Base-by-base conservation (phyloP, 139 green algal genomes). In the Chlorella vulgaris region DNA sequence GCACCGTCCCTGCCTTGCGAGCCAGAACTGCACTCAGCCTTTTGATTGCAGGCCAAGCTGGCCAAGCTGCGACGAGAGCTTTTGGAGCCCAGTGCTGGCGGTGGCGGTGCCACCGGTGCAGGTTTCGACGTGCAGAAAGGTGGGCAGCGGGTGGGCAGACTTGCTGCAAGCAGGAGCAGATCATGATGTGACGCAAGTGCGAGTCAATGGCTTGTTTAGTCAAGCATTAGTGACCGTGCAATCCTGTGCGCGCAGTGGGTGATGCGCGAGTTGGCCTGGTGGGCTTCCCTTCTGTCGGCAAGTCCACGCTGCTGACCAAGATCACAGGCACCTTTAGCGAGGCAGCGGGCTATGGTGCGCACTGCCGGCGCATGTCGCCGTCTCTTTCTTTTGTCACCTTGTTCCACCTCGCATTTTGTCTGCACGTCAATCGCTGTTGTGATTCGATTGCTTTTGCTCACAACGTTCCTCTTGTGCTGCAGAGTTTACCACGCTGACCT, bases 401-500 rank as follows among this genome's bases (percentile, higher is more conserved):
- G n/a, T n/a, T n/a, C n/a, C n/a, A n/a, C n/a, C n/a, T n/a, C n/a
- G n/a, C n/a, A n/a, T n/a, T n/a, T n/a, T n/a, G n/a, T n/a, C n/a
- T n/a, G n/a, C n/a, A n/a, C n/a, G n/a, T n/a, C n/a, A n/a, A n/a
- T n/a, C n/a, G n/a, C n/a, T n/a, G n/a, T n/a, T n/a, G n/a, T n/a
- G n/a, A n/a, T n/a, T n/a, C n/a, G n/a, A n/a, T n/a, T n/a, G n/a
- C n/a, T n/a, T n/a, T n/a, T n/a, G n/a, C n/a, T n/a, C n/a, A n/a
- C n/a, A n/a, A n/a, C n/a, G n/a, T 58, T 58, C 13, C 47, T 58
- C 15, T 58, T 58, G 47, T 58, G 47, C 33, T 55, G 53, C 73
- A 66, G 96, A 99, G 92, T 99, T 99, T 88, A 99, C 96, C 0
- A 99, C 96, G 7, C 88, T 99, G 47, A 99, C 96, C 15, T 98